Evolutionary conservation across 805 yeast species (phyloP), one percentile per base, ranked within the genome.

Genomic region (Candida vartiovaarae): DNA sequence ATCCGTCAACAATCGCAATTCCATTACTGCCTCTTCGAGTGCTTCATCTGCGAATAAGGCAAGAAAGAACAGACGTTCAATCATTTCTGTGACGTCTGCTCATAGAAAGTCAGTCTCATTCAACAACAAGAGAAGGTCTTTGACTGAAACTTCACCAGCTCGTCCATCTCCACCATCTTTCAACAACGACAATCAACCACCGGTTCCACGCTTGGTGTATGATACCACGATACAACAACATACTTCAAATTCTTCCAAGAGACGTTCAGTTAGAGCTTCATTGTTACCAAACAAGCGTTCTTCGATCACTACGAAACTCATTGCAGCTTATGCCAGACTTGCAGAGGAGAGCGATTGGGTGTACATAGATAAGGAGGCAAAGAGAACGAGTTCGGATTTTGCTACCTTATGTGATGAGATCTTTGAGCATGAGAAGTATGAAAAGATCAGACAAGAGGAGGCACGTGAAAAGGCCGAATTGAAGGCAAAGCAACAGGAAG

Each of bases 371-470:
- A 78, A 75, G 54, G 86, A 80, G 59, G 80, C 88, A 5, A 82
- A 76, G 62, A 72, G 93, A 62, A 82, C 90, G 2, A 79, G 86
- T 32, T 80, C 86, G 11, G 84, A 84, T 49, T 84, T 84, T 67
- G 93, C 89, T 9, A 75, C 84, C 3, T 66, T 84, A 36, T 82
- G 88, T 67, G 91, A 84, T 64, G 80, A 77, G 61, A 77, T 84
- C 45, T 84, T 84, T 68, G 83, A 77, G 54, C 84, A 82, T 60
- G 89, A 82, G 55, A 74, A 72, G 51, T 77, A 72, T 41, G 84
- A 79, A 47, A 80, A 75, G 56, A 64, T 72, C 51, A 76, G 71
- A 72, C 71, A 61, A 46, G 70, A 64, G 35, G 51, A 54, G 39
- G 43, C 48, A n/a, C 46, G 39, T 28, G 59, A 58, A 42, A 77